Base-by-base conservation (phyloP, 1,284 basidiomycete species). In the Cutaneotrichosporon dermatis region DNA sequence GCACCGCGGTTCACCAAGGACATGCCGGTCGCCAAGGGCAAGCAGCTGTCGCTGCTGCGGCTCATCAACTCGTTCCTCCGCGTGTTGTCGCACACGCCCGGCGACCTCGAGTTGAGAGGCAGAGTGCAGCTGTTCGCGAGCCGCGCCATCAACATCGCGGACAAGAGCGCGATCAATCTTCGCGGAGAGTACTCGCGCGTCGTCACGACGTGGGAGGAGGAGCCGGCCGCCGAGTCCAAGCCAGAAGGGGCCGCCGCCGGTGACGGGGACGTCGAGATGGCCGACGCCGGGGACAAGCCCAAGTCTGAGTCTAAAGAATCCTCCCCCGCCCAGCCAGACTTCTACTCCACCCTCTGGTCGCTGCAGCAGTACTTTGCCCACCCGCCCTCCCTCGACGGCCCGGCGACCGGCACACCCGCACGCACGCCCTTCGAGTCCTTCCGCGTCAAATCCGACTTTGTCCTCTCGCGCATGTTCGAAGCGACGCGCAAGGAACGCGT, bases 341-440 rank as follows among this genome's bases (percentile, higher is more conserved):
- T 78, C 48, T 78, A 78, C 64, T 64, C 68, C 3, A 75, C 74
- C 0, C 67, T 78, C 15, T 78, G 76, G 76, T 75, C 75, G 1
- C 58, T 78, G 12, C 76, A 78, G 55, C 60, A 71, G 54, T 76
- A 68, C 67, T 76, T 78, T 56, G 67, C 76, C 9, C 65, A 71
- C 54, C 76, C 76, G 6, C 70, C 76, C 4, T 64, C 66, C 12
- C 66, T 78, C 2, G 71, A 69, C 49, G 73, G 72, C n/a, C 71
- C 70, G 9, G 44, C 73, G 0, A 33, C 39, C 3, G 61, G 64
- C 6, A 57, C 59, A 9, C 62, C 66, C 13, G 56, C 62, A 2
- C 58, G 55, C 52, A 68, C 73, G 25, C 67, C 69, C 3, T 75
- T 76, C 60, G 66, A 69, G 16, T 54, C 58, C 35, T 77, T 74